Evolutionary conservation across 2,329 filamentous ascomycete genomes (phyloP).

Genomic region (Aspergillus ruber): DNA sequence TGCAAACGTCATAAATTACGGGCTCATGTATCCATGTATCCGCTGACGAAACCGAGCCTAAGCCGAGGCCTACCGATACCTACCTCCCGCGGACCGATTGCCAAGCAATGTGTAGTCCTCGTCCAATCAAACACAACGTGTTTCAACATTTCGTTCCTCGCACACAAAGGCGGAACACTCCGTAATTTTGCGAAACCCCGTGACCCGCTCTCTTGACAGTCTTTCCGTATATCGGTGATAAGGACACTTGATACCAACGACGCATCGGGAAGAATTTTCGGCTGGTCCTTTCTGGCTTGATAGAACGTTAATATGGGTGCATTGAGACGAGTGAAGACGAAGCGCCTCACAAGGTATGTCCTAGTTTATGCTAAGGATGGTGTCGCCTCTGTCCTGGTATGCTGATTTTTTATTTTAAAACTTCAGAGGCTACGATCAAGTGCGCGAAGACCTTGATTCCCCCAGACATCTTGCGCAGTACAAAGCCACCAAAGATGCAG

Average conservation of each 20-base stretch:
- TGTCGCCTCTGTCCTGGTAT: conserved; percentile 12
- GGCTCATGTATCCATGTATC: conserved; percentile 8
- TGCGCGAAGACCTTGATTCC: conserved; percentile 72
- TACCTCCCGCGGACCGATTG: conserved; percentile 16
- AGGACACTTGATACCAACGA: conserved; percentile 14
- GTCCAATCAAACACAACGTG: conserved; percentile 21
- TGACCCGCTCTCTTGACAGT: conserved; percentile 24
- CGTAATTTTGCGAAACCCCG: conserved; percentile 15
- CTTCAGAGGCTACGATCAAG: conserved; percentile 86
- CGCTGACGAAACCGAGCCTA: conserved; percentile 23
- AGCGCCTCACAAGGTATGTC: conserved; percentile 60
- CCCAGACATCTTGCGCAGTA: conserved; percentile 74
- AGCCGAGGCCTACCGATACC: conserved; percentile 32
- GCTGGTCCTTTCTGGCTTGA: conserved; percentile 12
- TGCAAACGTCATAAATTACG: conserved; percentile 28
- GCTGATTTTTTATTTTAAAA: conserved; percentile 30
- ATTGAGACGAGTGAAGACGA: conserved; percentile 62
- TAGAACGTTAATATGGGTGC: conserved; percentile 56
- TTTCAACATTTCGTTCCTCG: conserved; percentile 18
- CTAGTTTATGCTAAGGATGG: conserved; percentile 14
- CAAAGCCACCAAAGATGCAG: conserved; percentile 69
- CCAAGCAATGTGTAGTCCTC: neutral
- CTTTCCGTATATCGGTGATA: conserved; percentile 33
- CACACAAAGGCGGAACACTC: conserved; percentile 19
- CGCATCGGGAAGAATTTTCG: conserved; percentile 9